These are phyloP conservation scores for Amphichorda felina DNA, from an alignment of 2,329 filamentous ascomycete genomes.

Conservation along the genomic window DNA sequence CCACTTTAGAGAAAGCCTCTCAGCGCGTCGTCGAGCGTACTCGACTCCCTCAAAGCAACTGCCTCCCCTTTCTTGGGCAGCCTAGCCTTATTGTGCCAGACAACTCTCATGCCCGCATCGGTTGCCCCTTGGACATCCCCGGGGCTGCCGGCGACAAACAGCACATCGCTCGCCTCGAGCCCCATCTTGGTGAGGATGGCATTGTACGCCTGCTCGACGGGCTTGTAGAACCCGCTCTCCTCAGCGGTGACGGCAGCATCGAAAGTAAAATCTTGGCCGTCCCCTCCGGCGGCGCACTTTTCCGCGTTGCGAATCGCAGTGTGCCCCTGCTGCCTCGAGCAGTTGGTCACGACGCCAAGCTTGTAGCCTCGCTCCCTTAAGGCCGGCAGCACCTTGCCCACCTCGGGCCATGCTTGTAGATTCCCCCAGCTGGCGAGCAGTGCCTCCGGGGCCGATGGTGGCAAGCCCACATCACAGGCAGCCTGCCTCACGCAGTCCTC, in stretches of 20 bases:
- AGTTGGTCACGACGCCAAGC: slow-evolving; percentile 25
- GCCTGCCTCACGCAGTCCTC: slow-evolving; percentile 16
- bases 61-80: slow-evolving; percentile 13
- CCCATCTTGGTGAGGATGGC: slow-evolving; percentile 15
- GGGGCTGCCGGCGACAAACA: slow-evolving; percentile 26
- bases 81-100: slow-evolving; percentile 23
- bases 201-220: slow-evolving; percentile 17
- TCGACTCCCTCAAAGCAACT: slow-evolving; percentile 10
- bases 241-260: slow-evolving; percentile 23
- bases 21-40: slow-evolving; percentile 10
- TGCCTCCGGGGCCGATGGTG: slow-evolving; percentile 12
- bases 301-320: slow-evolving; percentile 7
- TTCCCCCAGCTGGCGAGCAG: slow-evolving; percentile 15
- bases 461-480: slow-evolving; percentile 16
- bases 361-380: slow-evolving; percentile 15
- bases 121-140: slow-evolving; percentile 25
- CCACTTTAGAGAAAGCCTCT: slow-evolving; percentile 1
- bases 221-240: slow-evolving; percentile 26
- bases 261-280: slow-evolving; percentile 10
- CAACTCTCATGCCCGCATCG: slow-evolving; percentile 22
- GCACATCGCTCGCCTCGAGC: slow-evolving; percentile 11
- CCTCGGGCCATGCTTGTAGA: slow-evolving; percentile 14
- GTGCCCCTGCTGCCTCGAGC: slow-evolving; percentile 17
- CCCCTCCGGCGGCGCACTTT: not conserved
- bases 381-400: slow-evolving; percentile 6